Evolutionary conservation across 306 rosid species (phyloP).

Genomic region (Carpinus viminea): DNA sequence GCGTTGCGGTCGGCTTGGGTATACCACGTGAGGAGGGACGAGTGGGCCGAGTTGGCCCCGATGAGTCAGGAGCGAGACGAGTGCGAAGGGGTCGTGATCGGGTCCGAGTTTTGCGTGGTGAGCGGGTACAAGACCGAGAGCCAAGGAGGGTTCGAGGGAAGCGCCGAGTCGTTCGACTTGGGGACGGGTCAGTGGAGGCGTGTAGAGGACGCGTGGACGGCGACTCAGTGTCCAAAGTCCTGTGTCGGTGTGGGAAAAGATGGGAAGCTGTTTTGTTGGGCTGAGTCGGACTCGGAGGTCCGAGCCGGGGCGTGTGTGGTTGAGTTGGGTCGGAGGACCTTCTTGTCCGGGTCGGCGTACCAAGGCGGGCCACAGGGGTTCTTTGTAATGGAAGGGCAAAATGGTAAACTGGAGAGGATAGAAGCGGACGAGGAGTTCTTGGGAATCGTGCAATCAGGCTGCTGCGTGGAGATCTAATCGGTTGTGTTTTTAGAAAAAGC

Average conservation of each 20-base stretch:
- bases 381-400: constrained; percentile 32
- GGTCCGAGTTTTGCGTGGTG: constrained; percentile 54
- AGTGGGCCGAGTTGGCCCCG: constrained; percentile 41
- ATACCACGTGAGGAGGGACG: constrained; percentile 37
- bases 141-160: constrained; percentile 43
- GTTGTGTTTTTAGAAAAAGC: background rate
- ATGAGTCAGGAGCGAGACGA: constrained; percentile 59
- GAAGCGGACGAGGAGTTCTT: constrained; percentile 27
- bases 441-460: constrained; percentile 54
- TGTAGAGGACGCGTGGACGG: constrained; percentile 46
- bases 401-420: constrained; percentile 34
- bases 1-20: constrained; percentile 47
- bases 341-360: constrained; percentile 44
- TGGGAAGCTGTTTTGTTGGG: constrained; percentile 38
- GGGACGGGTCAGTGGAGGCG: constrained; percentile 46
- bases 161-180: constrained; percentile 40
- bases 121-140: constrained; percentile 53
- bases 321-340: constrained; percentile 25
- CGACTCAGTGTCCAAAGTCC: constrained; percentile 39
- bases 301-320: constrained; percentile 37
- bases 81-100: constrained; percentile 49
- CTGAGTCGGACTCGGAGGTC: constrained; percentile 29
- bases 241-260: constrained; percentile 41
- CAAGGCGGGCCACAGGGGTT: constrained; percentile 44
- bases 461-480: constrained; percentile 39